phyloP scores from a whole-genome alignment of 2,329 filamentous ascomycete genomes.

The Xylariaceae sp. region DNA sequence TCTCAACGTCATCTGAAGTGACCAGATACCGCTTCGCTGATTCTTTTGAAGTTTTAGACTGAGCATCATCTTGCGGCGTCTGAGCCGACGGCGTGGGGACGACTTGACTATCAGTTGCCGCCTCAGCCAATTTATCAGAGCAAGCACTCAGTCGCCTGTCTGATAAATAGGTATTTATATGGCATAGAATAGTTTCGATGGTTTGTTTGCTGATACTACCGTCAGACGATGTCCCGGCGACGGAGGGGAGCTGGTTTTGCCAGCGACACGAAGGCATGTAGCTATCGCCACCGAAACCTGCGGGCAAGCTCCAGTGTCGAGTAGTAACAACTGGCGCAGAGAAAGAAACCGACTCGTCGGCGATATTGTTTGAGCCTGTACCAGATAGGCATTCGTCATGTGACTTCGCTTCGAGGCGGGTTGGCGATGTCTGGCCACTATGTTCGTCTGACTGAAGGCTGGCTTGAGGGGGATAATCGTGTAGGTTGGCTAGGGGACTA shows the following conservation, averaged over 20 bases:
- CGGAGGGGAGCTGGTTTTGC: slow-evolving; percentile 1
- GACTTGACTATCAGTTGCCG: slow-evolving; percentile 11
- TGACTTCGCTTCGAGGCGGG: background rate
- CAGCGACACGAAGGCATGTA: background rate
- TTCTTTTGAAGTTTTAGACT: background rate
- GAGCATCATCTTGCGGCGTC: background rate
- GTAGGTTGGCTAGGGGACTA: slow-evolving; percentile 2
- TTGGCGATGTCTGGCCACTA: background rate
- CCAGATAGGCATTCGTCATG: background rate
- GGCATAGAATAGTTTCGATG: slow-evolving; percentile 24
- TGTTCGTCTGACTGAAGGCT: slow-evolving; percentile 12
- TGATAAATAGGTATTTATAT: slow-evolving; percentile 27
- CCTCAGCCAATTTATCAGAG: background rate
- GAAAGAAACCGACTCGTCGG: slow-evolving; percentile 6
- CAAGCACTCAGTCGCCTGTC: slow-evolving; percentile 18
- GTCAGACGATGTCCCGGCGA: slow-evolving; percentile 1
- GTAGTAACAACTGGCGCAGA: slow-evolving; percentile 11
- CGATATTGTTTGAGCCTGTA: background rate
- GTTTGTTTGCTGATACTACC: slow-evolving; percentile 13
- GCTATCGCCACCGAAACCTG: slow-evolving; percentile 1
- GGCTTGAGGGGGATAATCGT: slow-evolving; percentile 8
- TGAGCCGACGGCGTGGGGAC: background rate
- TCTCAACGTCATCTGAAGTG: slow-evolving; percentile 26
- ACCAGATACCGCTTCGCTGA: slow-evolving; percentile 25
- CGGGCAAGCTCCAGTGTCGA: slow-evolving; percentile 15